Base-by-base conservation (phyloP, 139 green algal genomes). In the Tetraselmis striata region DNA sequence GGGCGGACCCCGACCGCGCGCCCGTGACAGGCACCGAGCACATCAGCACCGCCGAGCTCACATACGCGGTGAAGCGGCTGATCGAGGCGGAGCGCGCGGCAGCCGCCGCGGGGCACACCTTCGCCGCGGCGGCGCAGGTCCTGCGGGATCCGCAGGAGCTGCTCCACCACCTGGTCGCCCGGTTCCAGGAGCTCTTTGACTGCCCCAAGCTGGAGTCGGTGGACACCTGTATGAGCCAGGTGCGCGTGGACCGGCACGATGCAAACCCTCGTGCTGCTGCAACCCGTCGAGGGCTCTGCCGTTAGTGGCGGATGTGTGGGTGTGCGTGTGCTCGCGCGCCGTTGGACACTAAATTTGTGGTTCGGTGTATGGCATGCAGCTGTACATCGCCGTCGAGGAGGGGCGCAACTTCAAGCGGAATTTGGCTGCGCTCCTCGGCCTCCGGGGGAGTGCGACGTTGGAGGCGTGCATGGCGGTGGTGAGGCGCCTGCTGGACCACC, bases 121-220 rank as follows among this genome's bases (percentile, higher is more conserved):
- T 88, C 23, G 78, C 78, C 26, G 84, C 84, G 2, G 89, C 89
- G 22, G n/a, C 83, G 59, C 26, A 28, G 23, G 28, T 85, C n/a
- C 58, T 91, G 75, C 23, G 77, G 28, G 27, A 87, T 1, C 85
- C 88, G 1, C 80, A 91, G 5, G 79, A 74, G 59, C 86, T 91
- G 78, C 80, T 92, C 84, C 82, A 85, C 29, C 83, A 76, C 80
- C 79, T 92, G 2, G 87, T 92, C 28, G 79, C 77, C 1, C 89
- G 91, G 32, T 91, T 91, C 81, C 84, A 89, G 86, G 81, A 87
- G 1, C 86, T 92, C 1, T 92, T 94, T 79, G 85, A 87, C 28
- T 87, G 83, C 45, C 79, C 59, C 0, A 80, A 77, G 1, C 82
- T 93, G 59, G 90, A 92, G 30, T 88, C 86, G 1, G 78, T 90